These are phyloP conservation scores for Aureobasidium mangrovei DNA, from an alignment of 2,329 filamentous ascomycete species.

Conservation along the genomic window DNA sequence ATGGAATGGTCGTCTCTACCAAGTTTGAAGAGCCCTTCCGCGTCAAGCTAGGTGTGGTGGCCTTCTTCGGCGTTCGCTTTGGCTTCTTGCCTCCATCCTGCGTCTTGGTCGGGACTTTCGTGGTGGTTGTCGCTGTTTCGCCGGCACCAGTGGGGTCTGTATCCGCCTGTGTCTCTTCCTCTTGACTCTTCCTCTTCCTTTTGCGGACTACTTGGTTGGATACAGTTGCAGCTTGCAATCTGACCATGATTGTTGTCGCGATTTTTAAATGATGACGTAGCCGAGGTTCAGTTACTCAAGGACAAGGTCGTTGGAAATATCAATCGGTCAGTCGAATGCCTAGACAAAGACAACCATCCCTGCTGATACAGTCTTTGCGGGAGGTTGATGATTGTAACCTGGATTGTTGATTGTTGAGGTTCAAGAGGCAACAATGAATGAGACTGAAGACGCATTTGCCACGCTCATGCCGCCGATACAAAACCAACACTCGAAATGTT, in stretches of 20 bases:
- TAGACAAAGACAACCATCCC: no score
- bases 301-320: no score
- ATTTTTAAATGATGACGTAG: slow-evolving; percentile 7
- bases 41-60: slow-evolving; percentile 24
- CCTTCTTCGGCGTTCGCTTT: slow-evolving; percentile 35
- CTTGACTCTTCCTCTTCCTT: slow-evolving; percentile 29
- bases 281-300: not conserved
- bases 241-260: slow-evolving; percentile 30
- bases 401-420: not conserved
- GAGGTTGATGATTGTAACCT: no score
- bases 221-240: slow-evolving; percentile 40
- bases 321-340: no score
- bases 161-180: slow-evolving; percentile 14
- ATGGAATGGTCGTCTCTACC: slow-evolving; percentile 49
- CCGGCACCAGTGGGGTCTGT: slow-evolving; percentile 15
- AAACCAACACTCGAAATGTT: no score
- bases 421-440: not conserved
- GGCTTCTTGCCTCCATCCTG: slow-evolving; percentile 49
- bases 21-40: slow-evolving; percentile 40
- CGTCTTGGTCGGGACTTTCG: slow-evolving; percentile 46
- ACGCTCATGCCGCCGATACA: not conserved
- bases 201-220: slow-evolving; percentile 40
- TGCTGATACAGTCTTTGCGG: no score
- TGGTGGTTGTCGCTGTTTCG: slow-evolving; percentile 26
- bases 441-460: not conserved